These are phyloP conservation scores for Emergomyces orientalis DNA, from an alignment of 2,329 filamentous ascomycete species.

Conservation along the genomic window DNA sequence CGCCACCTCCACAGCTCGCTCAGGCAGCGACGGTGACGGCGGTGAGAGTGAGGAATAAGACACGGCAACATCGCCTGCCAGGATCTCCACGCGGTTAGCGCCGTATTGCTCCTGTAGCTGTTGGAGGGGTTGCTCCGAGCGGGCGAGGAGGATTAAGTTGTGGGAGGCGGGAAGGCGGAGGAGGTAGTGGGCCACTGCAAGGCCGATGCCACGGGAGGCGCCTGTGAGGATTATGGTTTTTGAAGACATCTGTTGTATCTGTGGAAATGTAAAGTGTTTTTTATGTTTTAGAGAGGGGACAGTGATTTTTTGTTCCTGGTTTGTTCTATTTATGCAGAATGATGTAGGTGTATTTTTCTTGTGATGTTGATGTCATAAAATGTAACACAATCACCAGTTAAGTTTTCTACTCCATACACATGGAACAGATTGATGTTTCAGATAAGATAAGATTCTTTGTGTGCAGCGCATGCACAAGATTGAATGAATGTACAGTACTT, in stretches of 20 bases:
- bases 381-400: no score
- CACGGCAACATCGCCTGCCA: conserved; percentile 44
- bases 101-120: conserved; percentile 46
- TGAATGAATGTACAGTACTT: no score
- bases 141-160: conserved; percentile 51
- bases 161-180: conserved; percentile 41
- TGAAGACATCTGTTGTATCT: neutral
- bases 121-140: conserved; percentile 46
- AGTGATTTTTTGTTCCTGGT: no score
- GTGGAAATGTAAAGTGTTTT: no score
- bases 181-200: conserved; percentile 51
- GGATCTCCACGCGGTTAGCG: conserved; percentile 43
- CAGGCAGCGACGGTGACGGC: conserved; percentile 44
- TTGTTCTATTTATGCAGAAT: no score
- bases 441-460: no score
- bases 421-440: no score
- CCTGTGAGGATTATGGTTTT: conserved; percentile 65
- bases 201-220: conserved; percentile 56
- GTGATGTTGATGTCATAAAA: no score
- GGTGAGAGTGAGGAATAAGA: conserved; percentile 22
- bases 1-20: conserved; percentile 56
- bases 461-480: no score
- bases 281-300: no score
- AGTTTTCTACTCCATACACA: no score
- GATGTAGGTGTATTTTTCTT: no score